Conservation (phyloP, 495 filamentous ascomycete genomes). For the Annulohypoxylon stygium region DNA sequence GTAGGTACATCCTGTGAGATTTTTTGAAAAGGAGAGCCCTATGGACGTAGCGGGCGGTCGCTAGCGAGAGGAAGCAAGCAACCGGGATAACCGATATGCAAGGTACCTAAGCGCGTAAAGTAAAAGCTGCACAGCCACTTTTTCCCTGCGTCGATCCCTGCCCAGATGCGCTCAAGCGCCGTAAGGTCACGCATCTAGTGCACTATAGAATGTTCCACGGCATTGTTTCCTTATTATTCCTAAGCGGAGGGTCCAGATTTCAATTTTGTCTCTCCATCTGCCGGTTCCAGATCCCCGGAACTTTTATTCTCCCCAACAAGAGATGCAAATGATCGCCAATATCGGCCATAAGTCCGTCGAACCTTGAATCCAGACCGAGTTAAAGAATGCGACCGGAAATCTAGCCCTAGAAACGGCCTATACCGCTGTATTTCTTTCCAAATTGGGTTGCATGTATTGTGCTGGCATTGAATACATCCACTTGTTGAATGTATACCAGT, state of each 20-base stretch:
- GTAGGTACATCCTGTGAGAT: neutral
- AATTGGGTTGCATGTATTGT: neutral
- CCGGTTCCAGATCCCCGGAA: slow-evolving; percentile 42
- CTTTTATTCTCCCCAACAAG: slow-evolving; percentile 25
- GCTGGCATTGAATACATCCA: neutral
- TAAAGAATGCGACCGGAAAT: neutral
- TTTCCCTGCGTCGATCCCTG: slow-evolving; percentile 17
- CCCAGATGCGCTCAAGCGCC: slow-evolving; percentile 10
- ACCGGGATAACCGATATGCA: slow-evolving; percentile 41
- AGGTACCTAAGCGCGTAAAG: slow-evolving; percentile 32
- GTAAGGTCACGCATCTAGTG: slow-evolving; percentile 24
- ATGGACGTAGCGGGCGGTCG: neutral
- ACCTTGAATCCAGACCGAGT: neutral
- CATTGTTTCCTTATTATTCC: slow-evolving; percentile 19
- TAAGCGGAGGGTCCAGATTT: slow-evolving; percentile 36
- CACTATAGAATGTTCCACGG: slow-evolving; percentile 44
- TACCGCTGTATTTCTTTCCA: slow-evolving; percentile 9
- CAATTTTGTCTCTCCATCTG: slow-evolving; percentile 22
- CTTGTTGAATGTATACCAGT: neutral
- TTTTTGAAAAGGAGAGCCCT: slow-evolving; percentile 11
- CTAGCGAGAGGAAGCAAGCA: slow-evolving; percentile 8
- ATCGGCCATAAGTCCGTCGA: neutral
- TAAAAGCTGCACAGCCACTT: slow-evolving; percentile 36
- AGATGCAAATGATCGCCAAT: neutral
- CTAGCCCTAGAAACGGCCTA: slow-evolving; percentile 29